A percentile compares a stretch with the other conserved stretches of the same genome.
These are phyloP conservation scores for Ceratobasidium sp. DNA, from an alignment of 1,284 basidiomycete species.

Conservation along the genomic window DNA sequence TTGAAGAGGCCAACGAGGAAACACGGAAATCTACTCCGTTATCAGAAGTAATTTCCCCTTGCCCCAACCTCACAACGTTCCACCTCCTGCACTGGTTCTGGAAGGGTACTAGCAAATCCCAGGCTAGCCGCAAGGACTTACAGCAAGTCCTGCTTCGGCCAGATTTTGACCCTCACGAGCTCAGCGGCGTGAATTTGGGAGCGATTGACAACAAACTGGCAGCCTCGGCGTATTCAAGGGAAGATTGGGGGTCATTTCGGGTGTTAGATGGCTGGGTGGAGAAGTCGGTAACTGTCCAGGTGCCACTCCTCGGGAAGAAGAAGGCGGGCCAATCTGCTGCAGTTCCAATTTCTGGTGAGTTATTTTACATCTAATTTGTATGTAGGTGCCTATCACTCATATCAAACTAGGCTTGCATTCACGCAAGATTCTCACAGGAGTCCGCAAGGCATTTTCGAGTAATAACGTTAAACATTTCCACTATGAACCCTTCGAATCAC, in stretches of 20 bases:
- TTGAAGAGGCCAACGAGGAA: neutral
- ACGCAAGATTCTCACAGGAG: neutral
- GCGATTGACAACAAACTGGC: neutral
- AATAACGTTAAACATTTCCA: constrained; percentile 23
- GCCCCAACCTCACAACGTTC: constrained; percentile 28
- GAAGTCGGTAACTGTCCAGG: neutral
- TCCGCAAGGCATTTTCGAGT: neutral
- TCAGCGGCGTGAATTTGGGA: neutral
- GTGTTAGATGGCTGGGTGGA: constrained; percentile 31
- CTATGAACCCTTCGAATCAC: constrained; percentile 10
- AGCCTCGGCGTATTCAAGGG: neutral
- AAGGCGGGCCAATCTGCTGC: neutral
- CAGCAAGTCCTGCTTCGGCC: neutral
- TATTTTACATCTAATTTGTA: neutral
- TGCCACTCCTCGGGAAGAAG: constrained; percentile 1
- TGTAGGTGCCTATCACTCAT: neutral
- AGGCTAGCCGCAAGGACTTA: neutral
- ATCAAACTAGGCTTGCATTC: constrained; percentile 3
- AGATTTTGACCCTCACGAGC: neutral
- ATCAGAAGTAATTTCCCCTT: constrained; percentile 4
- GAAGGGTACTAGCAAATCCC: neutral
- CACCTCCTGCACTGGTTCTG: constrained; percentile 19
- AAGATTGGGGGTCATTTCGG: neutral
- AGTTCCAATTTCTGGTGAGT: neutral
- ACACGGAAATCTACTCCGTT: neutral